Conservation (phyloP, 2,329 filamentous ascomycete species). For the Gnomoniopsis smithogilvyi region DNA sequence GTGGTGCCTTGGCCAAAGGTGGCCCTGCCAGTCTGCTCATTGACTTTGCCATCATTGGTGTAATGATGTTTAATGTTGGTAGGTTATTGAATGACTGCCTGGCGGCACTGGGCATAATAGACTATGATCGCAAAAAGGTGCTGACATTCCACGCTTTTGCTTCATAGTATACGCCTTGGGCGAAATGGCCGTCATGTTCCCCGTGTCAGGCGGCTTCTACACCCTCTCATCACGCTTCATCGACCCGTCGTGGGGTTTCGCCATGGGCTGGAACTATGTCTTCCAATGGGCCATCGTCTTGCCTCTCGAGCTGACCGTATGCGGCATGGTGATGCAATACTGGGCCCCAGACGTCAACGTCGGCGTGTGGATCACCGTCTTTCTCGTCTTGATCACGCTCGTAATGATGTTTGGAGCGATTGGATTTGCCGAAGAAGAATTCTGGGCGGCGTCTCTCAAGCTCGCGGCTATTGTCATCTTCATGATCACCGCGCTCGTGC, state of each 20-base stretch:
- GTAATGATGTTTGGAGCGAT: constrained; percentile 56
- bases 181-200: constrained; percentile 53
- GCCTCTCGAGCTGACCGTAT: constrained; percentile 47
- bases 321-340: constrained; percentile 43
- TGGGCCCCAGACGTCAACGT: constrained; percentile 44
- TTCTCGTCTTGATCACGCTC: constrained; percentile 47
- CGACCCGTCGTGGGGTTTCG: constrained; percentile 53
- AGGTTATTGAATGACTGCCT: not conserved
- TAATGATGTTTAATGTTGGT: constrained; percentile 57
- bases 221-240: constrained; percentile 55
- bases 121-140: too few species aligned
- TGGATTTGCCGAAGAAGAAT: constrained; percentile 59
- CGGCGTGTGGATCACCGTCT: constrained; percentile 55
- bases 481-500: constrained; percentile 59
- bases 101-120: too few species aligned
- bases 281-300: constrained; percentile 47
- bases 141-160: too few species aligned
- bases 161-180: constrained; percentile 57
- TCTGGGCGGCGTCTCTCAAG: constrained; percentile 55
- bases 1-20: constrained; percentile 45
- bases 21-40: constrained; percentile 42
- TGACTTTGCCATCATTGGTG: constrained; percentile 52
- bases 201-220: constrained; percentile 57
- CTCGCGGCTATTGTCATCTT: constrained; percentile 57
- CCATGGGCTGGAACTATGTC: constrained; percentile 45